These are phyloP conservation scores for Medicago ruthenica DNA, from an alignment of 306 rosid species.

Conservation along the genomic window DNA sequence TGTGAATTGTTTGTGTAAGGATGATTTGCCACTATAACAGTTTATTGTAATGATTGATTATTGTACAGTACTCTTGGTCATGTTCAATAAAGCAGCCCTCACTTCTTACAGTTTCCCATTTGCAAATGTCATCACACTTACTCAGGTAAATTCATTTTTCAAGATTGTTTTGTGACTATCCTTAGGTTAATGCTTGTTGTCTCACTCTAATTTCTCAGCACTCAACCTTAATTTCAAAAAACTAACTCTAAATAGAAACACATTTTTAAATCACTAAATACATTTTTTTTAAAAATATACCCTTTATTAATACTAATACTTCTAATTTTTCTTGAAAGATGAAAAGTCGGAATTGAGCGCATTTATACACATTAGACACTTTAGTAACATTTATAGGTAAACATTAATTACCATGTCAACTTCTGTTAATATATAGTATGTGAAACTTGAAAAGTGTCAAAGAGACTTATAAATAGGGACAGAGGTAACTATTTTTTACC, in stretches of 20 bases:
- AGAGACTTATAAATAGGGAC: too few relatives aligned
- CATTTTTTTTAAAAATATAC: background rate
- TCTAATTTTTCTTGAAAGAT: too few relatives aligned
- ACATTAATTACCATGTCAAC: too few relatives aligned
- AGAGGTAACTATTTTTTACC: too few relatives aligned
- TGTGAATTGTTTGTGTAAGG: background rate
- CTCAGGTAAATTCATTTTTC: conserved; percentile 65
- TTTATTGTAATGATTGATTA: conserved; percentile 33
- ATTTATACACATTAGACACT: too few relatives aligned
- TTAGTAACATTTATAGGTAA: too few relatives aligned
- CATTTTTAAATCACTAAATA: background rate
- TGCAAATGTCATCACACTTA: conserved; percentile 64
- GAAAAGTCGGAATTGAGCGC: too few relatives aligned
- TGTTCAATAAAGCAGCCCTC: conserved; percentile 84
- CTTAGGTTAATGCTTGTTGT: too few relatives aligned
- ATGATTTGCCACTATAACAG: conserved; percentile 9
- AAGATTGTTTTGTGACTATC: conserved; percentile 10
- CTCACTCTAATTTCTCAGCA: background rate
- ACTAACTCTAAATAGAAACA: too few relatives aligned
- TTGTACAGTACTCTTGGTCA: conserved; percentile 66
- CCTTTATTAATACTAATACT: too few relatives aligned
- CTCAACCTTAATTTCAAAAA: background rate
- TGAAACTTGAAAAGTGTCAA: too few relatives aligned
- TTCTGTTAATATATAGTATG: too few relatives aligned
- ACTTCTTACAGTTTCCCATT: conserved; percentile 68